These are phyloP conservation scores for Carallia brachiata DNA, from an alignment of 345 rosid species.

Conservation along the genomic window DNA sequence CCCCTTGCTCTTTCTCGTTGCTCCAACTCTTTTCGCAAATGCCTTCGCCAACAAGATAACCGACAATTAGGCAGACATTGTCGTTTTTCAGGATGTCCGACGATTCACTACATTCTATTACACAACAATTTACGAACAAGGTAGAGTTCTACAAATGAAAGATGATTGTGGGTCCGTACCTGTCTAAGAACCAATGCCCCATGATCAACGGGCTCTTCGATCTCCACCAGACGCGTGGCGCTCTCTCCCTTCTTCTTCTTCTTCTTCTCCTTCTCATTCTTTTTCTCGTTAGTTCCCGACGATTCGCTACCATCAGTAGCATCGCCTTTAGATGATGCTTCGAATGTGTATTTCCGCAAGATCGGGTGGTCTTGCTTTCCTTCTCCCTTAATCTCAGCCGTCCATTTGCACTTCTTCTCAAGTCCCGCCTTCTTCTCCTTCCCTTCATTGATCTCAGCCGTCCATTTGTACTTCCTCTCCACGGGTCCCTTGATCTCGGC, in stretches of 20 bases:
- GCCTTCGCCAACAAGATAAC: conserved; percentile 41
- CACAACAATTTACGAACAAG: no score
- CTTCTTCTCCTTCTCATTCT: conserved; percentile 33
- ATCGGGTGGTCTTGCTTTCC: conserved; percentile 48
- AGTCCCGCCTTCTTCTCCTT: conserved; percentile 29
- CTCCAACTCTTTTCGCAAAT: conserved; percentile 62
- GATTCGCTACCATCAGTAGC: conserved; percentile 16
- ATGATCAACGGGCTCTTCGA: conserved; percentile 53
- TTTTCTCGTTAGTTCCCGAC: conserved; percentile 36
- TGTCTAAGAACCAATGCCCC: conserved; percentile 52
- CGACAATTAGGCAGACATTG: no score
- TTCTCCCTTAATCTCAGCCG: conserved; percentile 69
- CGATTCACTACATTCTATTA: no score
- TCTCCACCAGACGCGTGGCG: conserved; percentile 57
- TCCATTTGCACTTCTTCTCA: conserved; percentile 61
- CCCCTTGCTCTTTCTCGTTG: conserved; percentile 50
- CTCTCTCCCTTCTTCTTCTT: conserved; percentile 38
- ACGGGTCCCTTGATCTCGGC: conserved; percentile 74
- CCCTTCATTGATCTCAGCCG: conserved; percentile 53
- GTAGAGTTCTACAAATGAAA: no score
- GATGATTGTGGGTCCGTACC: conserved; percentile 30
- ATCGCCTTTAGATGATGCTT: conserved; percentile 45
- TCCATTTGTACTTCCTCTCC: conserved; percentile 69
- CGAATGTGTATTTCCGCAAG: conserved; percentile 55
- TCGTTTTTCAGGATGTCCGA: no score